Conservation (phyloP, 192 early-diverging fungal genomes). For the Funneliformis geosporum region DNA sequence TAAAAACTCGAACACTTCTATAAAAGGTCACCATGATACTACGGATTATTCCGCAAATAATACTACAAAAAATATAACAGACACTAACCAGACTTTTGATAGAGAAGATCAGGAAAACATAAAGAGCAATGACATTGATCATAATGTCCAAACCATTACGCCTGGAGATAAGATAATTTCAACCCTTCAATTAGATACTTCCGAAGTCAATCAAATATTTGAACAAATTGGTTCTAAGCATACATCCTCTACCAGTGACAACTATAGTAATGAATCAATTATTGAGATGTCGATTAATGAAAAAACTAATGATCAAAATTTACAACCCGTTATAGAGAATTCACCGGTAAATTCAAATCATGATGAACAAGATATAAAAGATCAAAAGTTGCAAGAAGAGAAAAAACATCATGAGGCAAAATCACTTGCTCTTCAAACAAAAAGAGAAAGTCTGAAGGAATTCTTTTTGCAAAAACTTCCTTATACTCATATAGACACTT, state of each 20-base stretch:
- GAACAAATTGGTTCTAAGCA: background rate
- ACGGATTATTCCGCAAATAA: background rate
- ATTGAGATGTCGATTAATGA: background rate
- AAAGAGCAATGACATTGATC: background rate
- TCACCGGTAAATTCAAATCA: background rate
- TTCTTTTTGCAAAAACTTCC: constrained; percentile 21
- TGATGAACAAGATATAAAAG: background rate
- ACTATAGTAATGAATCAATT: background rate
- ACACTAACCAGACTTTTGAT: constrained; percentile 1
- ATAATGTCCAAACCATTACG: background rate
- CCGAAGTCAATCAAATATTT: background rate
- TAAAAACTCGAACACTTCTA: background rate
- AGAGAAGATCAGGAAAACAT: background rate
- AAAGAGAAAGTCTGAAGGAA: constrained; percentile 28
- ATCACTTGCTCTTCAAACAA: background rate
- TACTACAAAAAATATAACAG: constrained; percentile 7
- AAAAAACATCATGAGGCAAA: background rate
- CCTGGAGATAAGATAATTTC: background rate
- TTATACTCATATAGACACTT: constrained; percentile 16
- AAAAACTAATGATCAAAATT: background rate
- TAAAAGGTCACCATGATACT: background rate
- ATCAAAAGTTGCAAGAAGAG: constrained; percentile 20
- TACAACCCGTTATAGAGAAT: background rate
- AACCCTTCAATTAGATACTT: background rate
- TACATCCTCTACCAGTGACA: background rate